These are phyloP conservation scores for Capsella rubella DNA, from an alignment of 441 rosid genomes.

Conservation along the genomic window DNA sequence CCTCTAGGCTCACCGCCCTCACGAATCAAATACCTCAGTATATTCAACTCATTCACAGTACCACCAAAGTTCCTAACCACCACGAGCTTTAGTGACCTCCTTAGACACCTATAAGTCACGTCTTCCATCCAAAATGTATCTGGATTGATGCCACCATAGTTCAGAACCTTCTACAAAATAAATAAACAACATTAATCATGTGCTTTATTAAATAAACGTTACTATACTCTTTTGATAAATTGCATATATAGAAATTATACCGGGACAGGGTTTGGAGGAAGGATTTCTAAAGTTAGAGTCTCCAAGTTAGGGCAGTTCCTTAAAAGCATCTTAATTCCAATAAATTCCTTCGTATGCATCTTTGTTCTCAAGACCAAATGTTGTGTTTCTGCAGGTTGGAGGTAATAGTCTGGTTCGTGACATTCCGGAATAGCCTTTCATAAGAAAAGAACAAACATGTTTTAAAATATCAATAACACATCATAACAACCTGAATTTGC, in stretches of 20 bases:
- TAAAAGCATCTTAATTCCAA: constrained; percentile 54
- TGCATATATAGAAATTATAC: background rate
- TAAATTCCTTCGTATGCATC: constrained; percentile 42
- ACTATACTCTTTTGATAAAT: too few species aligned
- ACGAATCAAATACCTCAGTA: constrained; percentile 1
- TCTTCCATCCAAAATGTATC: background rate
- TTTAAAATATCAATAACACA: background rate
- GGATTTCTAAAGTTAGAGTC: background rate
- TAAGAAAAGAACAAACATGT: background rate
- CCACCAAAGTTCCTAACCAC: background rate
- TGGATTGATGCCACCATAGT: background rate
- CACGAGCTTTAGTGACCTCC: constrained; percentile 3
- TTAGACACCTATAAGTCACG: background rate
- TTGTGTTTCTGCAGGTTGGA: constrained; percentile 26
- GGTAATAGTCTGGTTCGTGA: constrained; percentile 25
- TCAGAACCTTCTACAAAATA: background rate
- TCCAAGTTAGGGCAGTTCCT: constrained; percentile 45
- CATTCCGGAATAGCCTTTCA: constrained; percentile 46
- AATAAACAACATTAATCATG: background rate
- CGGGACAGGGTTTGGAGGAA: background rate
- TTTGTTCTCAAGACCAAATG: constrained; percentile 48
- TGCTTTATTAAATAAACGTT: background rate
- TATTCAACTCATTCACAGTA: background rate
- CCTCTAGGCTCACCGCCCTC: background rate
- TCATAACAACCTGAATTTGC: background rate